Evolutionary conservation across 2,329 filamentous ascomycete genomes (phyloP), one percentile per base, ranked within the genome.

Genomic region (Colletotrichum orbiculare): DNA sequence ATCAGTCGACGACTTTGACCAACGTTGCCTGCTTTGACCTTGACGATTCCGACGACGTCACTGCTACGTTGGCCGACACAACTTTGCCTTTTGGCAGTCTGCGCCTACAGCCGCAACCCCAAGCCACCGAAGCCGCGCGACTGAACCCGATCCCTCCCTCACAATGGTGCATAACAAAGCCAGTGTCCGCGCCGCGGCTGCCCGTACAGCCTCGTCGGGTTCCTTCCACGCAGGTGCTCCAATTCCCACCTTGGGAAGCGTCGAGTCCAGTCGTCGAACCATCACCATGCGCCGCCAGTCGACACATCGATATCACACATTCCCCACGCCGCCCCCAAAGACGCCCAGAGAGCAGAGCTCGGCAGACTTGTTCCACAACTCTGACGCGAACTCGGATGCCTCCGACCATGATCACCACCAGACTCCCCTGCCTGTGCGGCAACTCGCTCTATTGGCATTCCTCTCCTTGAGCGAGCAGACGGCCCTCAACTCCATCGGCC

Each of bases 381-480:
- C 70, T 17, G 70, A 74, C 52, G 67, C 61, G 48, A 72, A 71
- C 58, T 73, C 73, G 9, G 60, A 67, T 39, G 49, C 67, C 37
- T 72, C 73, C 42, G 74, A 76, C 11, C 70, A 73, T 47, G 78
- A 79, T n/a, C 69, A 81, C 67, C 78, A 85, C 69, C 85, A 87
- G 69, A 92, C 93, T 2, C 94, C 95, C 0, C 80, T 99, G 15
- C 96, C 96, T 0, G 88, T 88, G 69, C 88, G 85, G 70, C 96
- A 98, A 81, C 89, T 99, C 66, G 85, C 89, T 6, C 87, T 98
- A 11, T 82, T 99, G 39, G 95, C 95, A 1, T 81, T 97, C 69
- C 92, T 99, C 66, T 94, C 94, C 7, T 84, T 99, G 25, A 91
- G 92, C 58, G 96, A 99, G 76, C 96, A 99, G 82, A 98, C 95